Conservation (phyloP, 2,329 filamentous ascomycete genomes). For the Teratosphaeria zuluensis region DNA sequence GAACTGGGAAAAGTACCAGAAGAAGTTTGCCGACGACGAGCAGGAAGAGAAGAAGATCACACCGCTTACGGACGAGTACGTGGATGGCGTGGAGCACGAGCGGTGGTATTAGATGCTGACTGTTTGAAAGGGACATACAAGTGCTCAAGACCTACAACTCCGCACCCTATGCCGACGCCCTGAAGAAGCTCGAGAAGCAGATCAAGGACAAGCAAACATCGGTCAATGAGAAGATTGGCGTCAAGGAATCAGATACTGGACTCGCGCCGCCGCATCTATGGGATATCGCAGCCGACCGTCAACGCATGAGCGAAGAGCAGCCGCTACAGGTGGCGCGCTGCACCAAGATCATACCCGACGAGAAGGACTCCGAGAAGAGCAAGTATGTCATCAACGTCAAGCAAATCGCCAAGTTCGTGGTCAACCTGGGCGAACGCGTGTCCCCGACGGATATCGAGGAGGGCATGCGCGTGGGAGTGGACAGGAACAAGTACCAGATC, state of each 20-base stretch:
- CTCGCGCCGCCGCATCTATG: conserved; percentile 96
- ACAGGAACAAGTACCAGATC: conserved; percentile 99
- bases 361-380: conserved; percentile 92
- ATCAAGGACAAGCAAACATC: conserved; percentile 99
- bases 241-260: conserved; percentile 91
- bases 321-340: conserved; percentile 94
- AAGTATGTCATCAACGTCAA: conserved; percentile 99
- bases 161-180: conserved; percentile 81
- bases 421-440: conserved; percentile 92
- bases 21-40: conserved; percentile 94
- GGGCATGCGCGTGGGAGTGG: conserved; percentile 95
- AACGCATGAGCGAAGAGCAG: conserved; percentile 98
- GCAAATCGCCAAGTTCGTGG: conserved; percentile 98
- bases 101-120: conserved; percentile 22
- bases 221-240: conserved; percentile 94
- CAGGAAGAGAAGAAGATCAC: conserved; percentile 99
- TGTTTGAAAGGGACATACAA: conserved; percentile 75
- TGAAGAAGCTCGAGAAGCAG: conserved; percentile 97
- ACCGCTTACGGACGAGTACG: conserved; percentile 89
- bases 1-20: conserved; percentile 98
- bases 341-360: conserved; percentile 97
- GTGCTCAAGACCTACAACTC: conserved; percentile 98
- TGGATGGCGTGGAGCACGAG: conserved; percentile 9
- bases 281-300: conserved; percentile 94
- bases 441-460: conserved; percentile 98